Evolutionary conservation across 345 rosid genomes (phyloP).

Genomic region (Moricandia moricandioides): DNA sequence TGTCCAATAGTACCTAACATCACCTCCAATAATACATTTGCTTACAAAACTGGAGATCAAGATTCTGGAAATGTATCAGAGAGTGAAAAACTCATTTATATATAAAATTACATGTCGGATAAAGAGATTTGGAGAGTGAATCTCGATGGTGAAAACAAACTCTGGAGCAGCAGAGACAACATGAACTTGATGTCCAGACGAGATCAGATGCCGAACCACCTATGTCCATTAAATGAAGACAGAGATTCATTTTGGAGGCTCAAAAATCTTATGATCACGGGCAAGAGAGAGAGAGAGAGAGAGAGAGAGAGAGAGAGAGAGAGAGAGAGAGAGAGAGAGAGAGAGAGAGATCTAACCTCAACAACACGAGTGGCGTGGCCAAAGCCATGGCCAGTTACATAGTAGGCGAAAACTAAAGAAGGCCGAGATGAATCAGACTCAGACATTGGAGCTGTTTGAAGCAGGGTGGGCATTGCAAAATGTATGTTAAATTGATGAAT

Average conservation of each 20-base stretch:
- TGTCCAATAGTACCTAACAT: slow-evolving; percentile 64
- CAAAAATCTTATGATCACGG: neutral
- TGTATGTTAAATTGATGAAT: neutral
- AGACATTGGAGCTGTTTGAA: slow-evolving; percentile 28
- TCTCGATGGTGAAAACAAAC: slow-evolving; percentile 81
- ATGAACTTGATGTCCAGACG: slow-evolving; percentile 82
- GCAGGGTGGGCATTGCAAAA: slow-evolving; percentile 22
- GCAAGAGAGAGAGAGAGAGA: neutral
- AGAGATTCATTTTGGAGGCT: neutral
- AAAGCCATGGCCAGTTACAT: slow-evolving; percentile 95
- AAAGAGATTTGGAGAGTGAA: slow-evolving; percentile 74
- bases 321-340: neutral
- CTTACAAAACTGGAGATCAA: neutral
- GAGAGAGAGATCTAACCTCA: slow-evolving; percentile 49
- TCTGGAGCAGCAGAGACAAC: slow-evolving; percentile 93
- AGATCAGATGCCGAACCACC: slow-evolving; percentile 82
- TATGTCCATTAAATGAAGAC: slow-evolving; percentile 10
- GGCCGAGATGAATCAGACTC: slow-evolving; percentile 9
- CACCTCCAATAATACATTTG: neutral
- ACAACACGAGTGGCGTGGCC: slow-evolving; percentile 99
- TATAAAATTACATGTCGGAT: slow-evolving; percentile 57
- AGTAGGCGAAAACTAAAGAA: slow-evolving; percentile 74
- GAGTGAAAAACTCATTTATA: neutral
- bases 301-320: neutral
- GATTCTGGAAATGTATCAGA: neutral